Base-by-base conservation (phyloP, 108 stramenopile genomes). In the Aurantiochytrium sp. region DNA sequence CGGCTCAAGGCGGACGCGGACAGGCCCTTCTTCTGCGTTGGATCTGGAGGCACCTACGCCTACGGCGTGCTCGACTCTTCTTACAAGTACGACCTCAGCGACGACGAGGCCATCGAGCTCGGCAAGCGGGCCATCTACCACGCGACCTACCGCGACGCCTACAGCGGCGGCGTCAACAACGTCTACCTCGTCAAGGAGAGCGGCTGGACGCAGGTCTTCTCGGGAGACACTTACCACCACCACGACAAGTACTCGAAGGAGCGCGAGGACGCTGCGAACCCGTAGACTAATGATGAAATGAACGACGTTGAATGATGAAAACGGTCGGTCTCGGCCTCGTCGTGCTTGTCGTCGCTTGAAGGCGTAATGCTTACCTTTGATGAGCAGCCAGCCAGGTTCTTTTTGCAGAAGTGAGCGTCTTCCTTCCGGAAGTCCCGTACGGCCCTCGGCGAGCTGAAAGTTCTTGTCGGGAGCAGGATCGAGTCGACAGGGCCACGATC, bases 91-190 rank as follows among this genome's bases (percentile, higher is more conserved):
- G 99, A 99, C 89, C 89, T 99, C 90, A 96, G 97, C 3, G 95
- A 97, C 21, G 97, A 98, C 85, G 99, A 99, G 93, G 99, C 99
- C 69, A 98, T 99, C 90, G 99, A 99, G 88, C 93, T 99, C 87
- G 99, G 99, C 53, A 97, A 96, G 93, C 93, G 98, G 52, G 99
- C 99, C 55, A 99, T 99, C 90, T 98, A 98, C 90, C 98, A 99
- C 90, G 99, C 99, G 31, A 97, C 98, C 42, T 97, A 98, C 94
- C 95, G 99, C 55, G 99, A 99, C 92, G 99, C 99, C n/a, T 96
- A 96, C 93, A 96, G 95, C 88, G 99, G 99, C 2, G 91, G 92
- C 27, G 39, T 86, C 92, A 98, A 98, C 90, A 97, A 97, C 90
- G 91, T 95, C 85, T 97, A 97, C 92, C 96, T 96, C 90, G 97